Conservation (phyloP, 1,284 basidiomycete species). For the Trametes sp. region DNA sequence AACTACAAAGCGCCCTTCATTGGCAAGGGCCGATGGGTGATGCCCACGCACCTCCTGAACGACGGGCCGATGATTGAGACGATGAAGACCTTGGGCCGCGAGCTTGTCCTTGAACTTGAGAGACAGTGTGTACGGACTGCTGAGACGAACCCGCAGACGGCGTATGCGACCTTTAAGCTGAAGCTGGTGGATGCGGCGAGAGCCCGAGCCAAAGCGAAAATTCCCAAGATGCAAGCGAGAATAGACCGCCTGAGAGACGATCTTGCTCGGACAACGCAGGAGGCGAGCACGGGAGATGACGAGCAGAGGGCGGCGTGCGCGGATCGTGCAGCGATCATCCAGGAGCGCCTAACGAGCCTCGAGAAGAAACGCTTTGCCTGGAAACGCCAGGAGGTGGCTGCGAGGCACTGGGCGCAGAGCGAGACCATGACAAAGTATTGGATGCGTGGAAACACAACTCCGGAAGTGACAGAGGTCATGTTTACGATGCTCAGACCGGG, state of each 20-base stretch:
- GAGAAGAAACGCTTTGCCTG: neutral
- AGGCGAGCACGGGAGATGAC: too few species aligned
- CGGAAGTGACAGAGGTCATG: neutral
- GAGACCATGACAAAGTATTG: constrained; percentile 44
- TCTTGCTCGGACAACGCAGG: neutral
- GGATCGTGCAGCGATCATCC: neutral
- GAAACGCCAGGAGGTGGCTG: neutral
- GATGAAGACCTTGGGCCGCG: neutral
- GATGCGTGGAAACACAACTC: constrained; percentile 32
- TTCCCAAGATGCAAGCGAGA: neutral
- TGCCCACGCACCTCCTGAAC: neutral
- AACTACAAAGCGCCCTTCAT: neutral
- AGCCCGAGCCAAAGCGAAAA: neutral
- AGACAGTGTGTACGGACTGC: neutral
- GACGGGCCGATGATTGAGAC: neutral
- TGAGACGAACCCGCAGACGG: neutral
- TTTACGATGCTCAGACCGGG: neutral
- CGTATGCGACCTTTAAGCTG: neutral
- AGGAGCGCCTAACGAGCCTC: neutral
- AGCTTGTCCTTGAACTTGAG: neutral
- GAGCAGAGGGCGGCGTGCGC: constrained; percentile 11
- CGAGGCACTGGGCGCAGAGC: constrained; percentile 31
- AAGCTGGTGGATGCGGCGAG: neutral
- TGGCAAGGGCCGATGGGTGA: neutral
- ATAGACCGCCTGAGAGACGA: too few species aligned